phyloP scores from a whole-genome alignment of 139 green algal species.

The Ettlia oleoabundans region DNA sequence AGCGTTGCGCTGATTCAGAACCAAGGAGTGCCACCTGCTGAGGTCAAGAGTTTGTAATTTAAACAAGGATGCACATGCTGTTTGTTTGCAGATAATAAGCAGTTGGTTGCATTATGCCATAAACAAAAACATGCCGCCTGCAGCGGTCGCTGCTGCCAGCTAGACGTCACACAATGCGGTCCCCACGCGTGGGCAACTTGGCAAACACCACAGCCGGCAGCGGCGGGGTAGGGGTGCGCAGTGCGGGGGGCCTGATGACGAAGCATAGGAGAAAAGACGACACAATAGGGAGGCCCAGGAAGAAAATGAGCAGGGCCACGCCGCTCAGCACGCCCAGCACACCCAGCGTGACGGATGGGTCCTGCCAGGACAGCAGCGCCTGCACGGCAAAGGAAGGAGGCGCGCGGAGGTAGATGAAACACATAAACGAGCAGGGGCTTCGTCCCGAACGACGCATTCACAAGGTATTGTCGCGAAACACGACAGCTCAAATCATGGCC shows the following conservation, averaged over 20 bases:
- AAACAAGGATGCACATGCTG: too few relatives aligned
- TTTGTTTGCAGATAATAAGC: too few relatives aligned
- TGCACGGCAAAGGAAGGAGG: background rate
- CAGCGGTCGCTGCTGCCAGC: background rate
- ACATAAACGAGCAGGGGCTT: background rate
- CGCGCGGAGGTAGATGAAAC: background rate
- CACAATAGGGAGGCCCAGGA: conserved; percentile 17
- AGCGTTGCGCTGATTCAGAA: too few relatives aligned
- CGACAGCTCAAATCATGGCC: background rate
- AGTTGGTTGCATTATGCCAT: too few relatives aligned
- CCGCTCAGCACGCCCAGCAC: conserved; percentile 1
- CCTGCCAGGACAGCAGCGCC: conserved; percentile 34
- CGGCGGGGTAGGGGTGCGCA: conserved; percentile 45
- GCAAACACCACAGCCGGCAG: conserved; percentile 31
- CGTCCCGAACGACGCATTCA: background rate
- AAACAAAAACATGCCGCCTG: background rate
- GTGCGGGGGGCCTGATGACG: conserved; percentile 39
- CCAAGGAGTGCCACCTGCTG: too few relatives aligned
- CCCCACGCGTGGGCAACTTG: conserved; percentile 27
- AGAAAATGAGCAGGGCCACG: conserved; percentile 17
- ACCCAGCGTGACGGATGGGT: conserved; percentile 25
- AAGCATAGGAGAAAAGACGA: conserved; percentile 35
- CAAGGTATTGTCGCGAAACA: too few relatives aligned
- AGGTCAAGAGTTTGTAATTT: too few relatives aligned
- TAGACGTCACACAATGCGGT: conserved; percentile 40